A percentile compares a stretch with the other conserved stretches of the same genome.
phyloP scores from a whole-genome alignment of 805 yeast species.

The Monosporozyma solicola region DNA sequence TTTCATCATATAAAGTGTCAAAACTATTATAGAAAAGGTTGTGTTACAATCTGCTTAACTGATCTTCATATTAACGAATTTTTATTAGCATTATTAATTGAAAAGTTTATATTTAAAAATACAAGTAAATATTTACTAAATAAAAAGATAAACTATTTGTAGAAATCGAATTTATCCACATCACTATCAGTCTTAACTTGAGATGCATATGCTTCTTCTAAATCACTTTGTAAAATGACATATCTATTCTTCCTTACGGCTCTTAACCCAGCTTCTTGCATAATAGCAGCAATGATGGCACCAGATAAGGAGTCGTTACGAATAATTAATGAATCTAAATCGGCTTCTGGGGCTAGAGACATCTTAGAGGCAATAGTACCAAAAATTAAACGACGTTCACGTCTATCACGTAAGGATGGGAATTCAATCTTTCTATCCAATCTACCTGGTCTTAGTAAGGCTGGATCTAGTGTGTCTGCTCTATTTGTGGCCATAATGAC shows the following conservation, averaged over 20 bases:
- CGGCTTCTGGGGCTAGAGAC: slow-evolving; percentile 97
- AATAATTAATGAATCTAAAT: slow-evolving; percentile 85
- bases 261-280: slow-evolving; percentile 99
- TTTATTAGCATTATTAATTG: background rate
- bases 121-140: background rate
- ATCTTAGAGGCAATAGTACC: slow-evolving; percentile 93
- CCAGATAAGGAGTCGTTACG: slow-evolving; percentile 97
- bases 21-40: background rate
- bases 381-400: slow-evolving; percentile 95
- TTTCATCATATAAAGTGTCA: slow-evolving; percentile 38
- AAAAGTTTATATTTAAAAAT: background rate
- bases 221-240: slow-evolving; percentile 88
- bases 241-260: slow-evolving; percentile 98
- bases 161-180: slow-evolving; percentile 95
- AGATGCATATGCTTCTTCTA: slow-evolving; percentile 94
- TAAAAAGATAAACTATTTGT: slow-evolving; percentile 44
- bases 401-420: slow-evolving; percentile 91
- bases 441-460: slow-evolving; percentile 95
- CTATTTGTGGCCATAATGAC: slow-evolving; percentile 99
- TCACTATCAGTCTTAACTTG: slow-evolving; percentile 95
- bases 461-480: slow-evolving; percentile 99
- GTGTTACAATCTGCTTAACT: background rate
- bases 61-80: background rate
- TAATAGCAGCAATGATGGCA: slow-evolving; percentile 95
- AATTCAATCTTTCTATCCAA: slow-evolving; percentile 96